A percentile compares a stretch with the other conserved stretches of the same genome.
Evolutionary conservation across 805 yeast species (phyloP).

Genomic region (Yarrowia sp.): DNA sequence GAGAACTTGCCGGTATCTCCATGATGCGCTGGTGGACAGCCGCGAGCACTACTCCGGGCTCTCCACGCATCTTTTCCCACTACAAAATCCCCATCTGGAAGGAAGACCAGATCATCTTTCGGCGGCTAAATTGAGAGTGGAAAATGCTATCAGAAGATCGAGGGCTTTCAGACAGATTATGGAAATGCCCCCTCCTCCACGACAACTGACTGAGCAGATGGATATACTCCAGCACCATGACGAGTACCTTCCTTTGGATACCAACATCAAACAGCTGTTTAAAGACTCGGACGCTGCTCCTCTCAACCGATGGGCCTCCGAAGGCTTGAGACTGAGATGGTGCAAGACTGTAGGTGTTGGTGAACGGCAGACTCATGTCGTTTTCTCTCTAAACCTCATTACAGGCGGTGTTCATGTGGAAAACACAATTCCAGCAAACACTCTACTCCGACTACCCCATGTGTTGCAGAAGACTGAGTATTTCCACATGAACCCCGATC

Average conservation of each 20-base stretch:
- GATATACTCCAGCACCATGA: slow-evolving; percentile 10
- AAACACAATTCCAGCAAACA: slow-evolving; percentile 22
- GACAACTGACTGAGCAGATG: neutral
- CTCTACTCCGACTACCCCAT: slow-evolving; percentile 14
- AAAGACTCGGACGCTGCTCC: slow-evolving; percentile 26
- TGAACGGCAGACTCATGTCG: slow-evolving; percentile 13
- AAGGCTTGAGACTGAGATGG: slow-evolving; percentile 18
- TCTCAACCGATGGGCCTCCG: slow-evolving; percentile 15
- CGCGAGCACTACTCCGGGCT: slow-evolving; percentile 18
- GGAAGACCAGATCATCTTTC: neutral
- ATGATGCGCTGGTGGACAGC: slow-evolving; percentile 13
- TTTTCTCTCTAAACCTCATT: slow-evolving; percentile 1
- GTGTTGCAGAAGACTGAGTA: slow-evolving; percentile 28
- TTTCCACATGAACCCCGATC: slow-evolving; percentile 34
- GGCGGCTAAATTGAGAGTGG: slow-evolving; percentile 1
- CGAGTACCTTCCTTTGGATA: neutral
- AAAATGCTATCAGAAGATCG: neutral
- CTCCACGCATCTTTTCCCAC: slow-evolving; percentile 11
- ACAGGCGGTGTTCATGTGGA: neutral
- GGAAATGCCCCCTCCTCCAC: neutral
- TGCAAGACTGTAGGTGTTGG: slow-evolving; percentile 17
- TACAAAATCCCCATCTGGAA: slow-evolving; percentile 19
- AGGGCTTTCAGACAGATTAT: slow-evolving; percentile 1
- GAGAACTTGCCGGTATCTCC: slow-evolving; percentile 8
- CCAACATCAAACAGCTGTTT: neutral